Base-by-base conservation (phyloP, 306 rosid species). In the Dalbergia cochinchinensis region DNA sequence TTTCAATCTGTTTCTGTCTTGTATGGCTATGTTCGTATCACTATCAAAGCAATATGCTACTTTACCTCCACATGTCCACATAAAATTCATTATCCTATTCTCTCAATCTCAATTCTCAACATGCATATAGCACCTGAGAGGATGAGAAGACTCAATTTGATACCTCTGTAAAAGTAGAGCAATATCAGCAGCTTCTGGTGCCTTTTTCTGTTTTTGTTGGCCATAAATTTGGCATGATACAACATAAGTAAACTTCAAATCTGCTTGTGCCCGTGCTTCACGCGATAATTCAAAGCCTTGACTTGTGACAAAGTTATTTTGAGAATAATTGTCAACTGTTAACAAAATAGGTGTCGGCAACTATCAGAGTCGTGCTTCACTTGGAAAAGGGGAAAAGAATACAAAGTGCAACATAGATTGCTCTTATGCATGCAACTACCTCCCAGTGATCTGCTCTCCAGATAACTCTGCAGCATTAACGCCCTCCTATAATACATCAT, bases 171-270 rank as follows among this genome's bases (percentile, higher is more conserved):
- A 88, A 87, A 95, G 86, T 33, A 95, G 87, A 76, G 98, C 85
- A 81, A 95, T 95, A 82, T 95, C 99, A 84, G 97, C 86, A 69
- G 99, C 99, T 89, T 95, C 97, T 5, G 83, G 88, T 55, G 79
- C 80, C 83, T 84, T 90, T 69, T 79, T 83, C 88, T 92, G 98
- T 82, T 92, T 95, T 82, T 95, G 99, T 75, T 90, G 98, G 83
- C 99, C 98, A 91, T 92, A 95, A 80, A 95, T 95, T 92, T 95
- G 99, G 89, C 99, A 95, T n/a, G 99, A 95, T 62, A 95, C 92
- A 59, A 95, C 99, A 73, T 95, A 95, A 26, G 99, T 92, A 83
- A 92, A 95, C 88, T 95, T 95, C 84, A 95, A 81, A 88, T 95
- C 99, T 59, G 96, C 92, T 71, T 95, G 99, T 65, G 99, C 99